A percentile compares a stretch with the other conserved stretches of the same genome.
Evolutionary conservation across 495 filamentous ascomycete species (phyloP).

Genomic region (Aspergillus haitiensis): DNA sequence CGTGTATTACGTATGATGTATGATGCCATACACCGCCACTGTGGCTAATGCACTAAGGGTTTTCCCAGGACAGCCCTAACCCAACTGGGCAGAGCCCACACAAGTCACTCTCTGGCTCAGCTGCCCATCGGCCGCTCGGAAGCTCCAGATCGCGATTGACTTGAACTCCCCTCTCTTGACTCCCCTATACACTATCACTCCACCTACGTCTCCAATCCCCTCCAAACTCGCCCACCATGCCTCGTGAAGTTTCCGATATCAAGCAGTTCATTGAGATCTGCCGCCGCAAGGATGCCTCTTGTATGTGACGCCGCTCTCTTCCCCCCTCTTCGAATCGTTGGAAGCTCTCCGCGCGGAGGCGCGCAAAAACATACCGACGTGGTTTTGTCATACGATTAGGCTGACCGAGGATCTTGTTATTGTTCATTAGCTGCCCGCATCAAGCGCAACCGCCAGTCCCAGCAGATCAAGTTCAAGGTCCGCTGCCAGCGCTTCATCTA

Average conservation of each 20-base stretch:
- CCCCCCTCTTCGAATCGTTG: neutral
- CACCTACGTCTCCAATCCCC: constrained; percentile 18
- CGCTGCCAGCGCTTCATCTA: constrained; percentile 92
- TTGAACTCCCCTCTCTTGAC: constrained; percentile 8
- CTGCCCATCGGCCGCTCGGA: constrained; percentile 13
- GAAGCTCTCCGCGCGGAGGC: constrained; percentile 10
- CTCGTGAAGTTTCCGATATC: constrained; percentile 97
- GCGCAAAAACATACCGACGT: constrained; percentile 27
- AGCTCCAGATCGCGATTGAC: constrained; percentile 24
- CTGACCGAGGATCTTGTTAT: constrained; percentile 19
- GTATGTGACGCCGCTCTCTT: constrained; percentile 53
- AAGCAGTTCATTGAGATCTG: constrained; percentile 99
- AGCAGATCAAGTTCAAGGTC: constrained; percentile 99
- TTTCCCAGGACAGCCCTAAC: constrained; percentile 18
- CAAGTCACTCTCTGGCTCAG: constrained; percentile 10
- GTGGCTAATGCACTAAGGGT: constrained; percentile 15
- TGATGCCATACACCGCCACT: neutral
- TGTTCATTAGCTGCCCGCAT: constrained; percentile 76
- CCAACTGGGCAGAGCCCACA: constrained; percentile 22
- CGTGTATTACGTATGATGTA: neutral
- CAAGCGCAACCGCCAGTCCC: constrained; percentile 86
- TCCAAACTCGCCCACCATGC: constrained; percentile 63
- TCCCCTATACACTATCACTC: neutral
- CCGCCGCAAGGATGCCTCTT: constrained; percentile 96
- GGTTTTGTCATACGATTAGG: constrained; percentile 3